Base-by-base conservation (phyloP, 495 filamentous ascomycete species). In the Chaetomidium leptoderma region DNA sequence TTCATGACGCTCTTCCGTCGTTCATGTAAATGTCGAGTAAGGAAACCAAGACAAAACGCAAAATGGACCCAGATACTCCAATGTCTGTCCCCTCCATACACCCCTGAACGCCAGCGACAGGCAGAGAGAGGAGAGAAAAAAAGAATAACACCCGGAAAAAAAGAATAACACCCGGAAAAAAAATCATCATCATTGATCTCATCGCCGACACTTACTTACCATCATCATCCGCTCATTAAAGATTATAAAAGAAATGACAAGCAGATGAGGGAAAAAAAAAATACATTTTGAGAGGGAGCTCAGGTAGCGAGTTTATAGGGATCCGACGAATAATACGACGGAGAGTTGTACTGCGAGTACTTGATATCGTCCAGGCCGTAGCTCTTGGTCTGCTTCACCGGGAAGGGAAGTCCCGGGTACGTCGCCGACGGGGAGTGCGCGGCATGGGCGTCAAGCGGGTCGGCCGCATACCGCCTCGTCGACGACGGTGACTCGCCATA, bases 401-500 rank as follows among this genome's bases (percentile, higher is more conserved):
- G 62, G 55, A 65, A 51, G 23, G 23, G 23, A 8, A 10, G 10
- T 16, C 40, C 26, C 9, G 57, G n/a, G 36, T 69, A 67, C 3
- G 60, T 44, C 27, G 33, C 11, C 9, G 66, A 33, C 32, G 54
- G 45, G 3, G 43, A 57, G 21, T 57, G 51, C n/a, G n/a, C 19
- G 14, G 44, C 54, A 16, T 49, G 36, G 2, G 27, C 32, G 4
- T 56, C 61, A 4, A 52, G 23, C 10, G 29, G 43, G 0, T 62
- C 62, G 13, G 44, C 7, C 8, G 42, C 24, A 54, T 67, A 64
- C 42, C 59, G 45, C 33, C 64, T 56, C 1, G 53, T 36, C 17
- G 66, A 61, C 2, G 42, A 51, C n/a, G 67, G 65, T 13, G 67
- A 67, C 8, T 59, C 62, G 32, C 51, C 59, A 23, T 64, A 62